Evolutionary conservation across 768 basidiomycete species (phyloP), one percentile per base, ranked within the genome.

Genomic region (Termitomyces sp.): DNA sequence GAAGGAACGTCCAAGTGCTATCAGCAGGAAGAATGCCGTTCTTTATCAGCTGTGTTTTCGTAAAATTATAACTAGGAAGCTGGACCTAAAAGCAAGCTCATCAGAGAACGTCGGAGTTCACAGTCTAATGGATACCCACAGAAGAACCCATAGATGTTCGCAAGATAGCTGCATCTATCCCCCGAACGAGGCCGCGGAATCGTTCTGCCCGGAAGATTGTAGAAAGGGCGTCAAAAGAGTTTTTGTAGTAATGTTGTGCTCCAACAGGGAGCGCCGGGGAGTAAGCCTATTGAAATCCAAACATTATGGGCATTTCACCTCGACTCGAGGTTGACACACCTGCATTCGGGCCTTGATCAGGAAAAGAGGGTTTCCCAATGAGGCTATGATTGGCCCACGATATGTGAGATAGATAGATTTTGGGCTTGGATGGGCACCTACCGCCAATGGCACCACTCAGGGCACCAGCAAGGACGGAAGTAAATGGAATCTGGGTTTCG

Each of bases 281-380:
- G 74, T 94, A 99, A 30, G 97, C 97, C 88, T 91, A 40, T 10
- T 20, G 26, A n/a, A 53, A 40, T 46, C 18, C 37, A 36, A 22
- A 12, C 2, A 33, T 51, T 47, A 40, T 53, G 45, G 27, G 54
- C 48, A 32, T 51, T 22, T 46, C 36, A 33, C 30, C 20, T 18
- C 20, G 2, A 30, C 36, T 27, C 36, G 54, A 20, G 37, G 27
- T n/a, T 16, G 33, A 40, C 72, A 49, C 18, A 88, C 89, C 81
- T 99, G 97, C 90, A 99, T 98, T 45, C 97, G 85, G 5, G 97
- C 97, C 75, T 99, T 99, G 69, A 99, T 86, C 56, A 99, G 77
- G 74, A 97, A 99, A 13, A 97, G 74, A 0, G 95, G 95, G 70
- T 93, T 96, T 42, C 94, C 95, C 43, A 95, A 72, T 51, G 81